phyloP scores from a whole-genome alignment of 495 filamentous ascomycete genomes.

The Penicillium silybi region DNA sequence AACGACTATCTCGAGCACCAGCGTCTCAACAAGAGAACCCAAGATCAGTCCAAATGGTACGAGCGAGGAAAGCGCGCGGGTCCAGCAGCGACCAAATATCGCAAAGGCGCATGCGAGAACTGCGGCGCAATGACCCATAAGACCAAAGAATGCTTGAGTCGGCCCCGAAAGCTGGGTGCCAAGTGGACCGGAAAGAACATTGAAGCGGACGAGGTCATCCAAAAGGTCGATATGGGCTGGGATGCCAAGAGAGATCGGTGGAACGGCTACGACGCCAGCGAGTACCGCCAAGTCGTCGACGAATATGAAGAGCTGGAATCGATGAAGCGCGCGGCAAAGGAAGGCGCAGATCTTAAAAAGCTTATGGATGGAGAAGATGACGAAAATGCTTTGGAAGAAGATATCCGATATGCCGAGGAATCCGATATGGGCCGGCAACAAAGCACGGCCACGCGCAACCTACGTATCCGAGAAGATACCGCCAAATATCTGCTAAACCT shows the following conservation, averaged over 20 bases:
- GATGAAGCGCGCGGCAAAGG: conserved; percentile 59
- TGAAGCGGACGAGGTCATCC: conserved; percentile 83
- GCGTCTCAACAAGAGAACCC: conserved; percentile 65
- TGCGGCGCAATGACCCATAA: conserved; percentile 97
- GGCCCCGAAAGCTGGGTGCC: conserved; percentile 85
- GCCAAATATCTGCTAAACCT: conserved; percentile 97
- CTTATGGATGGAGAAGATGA: conserved; percentile 51
- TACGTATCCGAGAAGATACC: conserved; percentile 92
- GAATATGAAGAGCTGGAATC: conserved; percentile 85
- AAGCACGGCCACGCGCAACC: conserved; percentile 81
- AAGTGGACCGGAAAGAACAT: conserved; percentile 93
- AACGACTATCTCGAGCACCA: conserved; percentile 97
- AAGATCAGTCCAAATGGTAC: conserved; percentile 79
- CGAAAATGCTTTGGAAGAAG: conserved; percentile 54
- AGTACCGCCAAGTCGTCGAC: conserved; percentile 80
- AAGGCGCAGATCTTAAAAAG: conserved; percentile 37
- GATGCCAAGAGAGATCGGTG: conserved; percentile 98
- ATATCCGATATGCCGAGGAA: conserved; percentile 87
- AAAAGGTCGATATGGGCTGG: conserved; percentile 84
- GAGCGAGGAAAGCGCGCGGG: conserved; percentile 77
- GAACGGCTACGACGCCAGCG: conserved; percentile 90
- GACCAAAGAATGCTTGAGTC: conserved; percentile 85
- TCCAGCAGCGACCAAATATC: conserved; percentile 88
- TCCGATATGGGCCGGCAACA: conserved; percentile 95
- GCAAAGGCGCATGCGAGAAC: conserved; percentile 97